Base-by-base conservation (phyloP, 1,284 basidiomycete species). In the Puccinia polysora region DNA sequence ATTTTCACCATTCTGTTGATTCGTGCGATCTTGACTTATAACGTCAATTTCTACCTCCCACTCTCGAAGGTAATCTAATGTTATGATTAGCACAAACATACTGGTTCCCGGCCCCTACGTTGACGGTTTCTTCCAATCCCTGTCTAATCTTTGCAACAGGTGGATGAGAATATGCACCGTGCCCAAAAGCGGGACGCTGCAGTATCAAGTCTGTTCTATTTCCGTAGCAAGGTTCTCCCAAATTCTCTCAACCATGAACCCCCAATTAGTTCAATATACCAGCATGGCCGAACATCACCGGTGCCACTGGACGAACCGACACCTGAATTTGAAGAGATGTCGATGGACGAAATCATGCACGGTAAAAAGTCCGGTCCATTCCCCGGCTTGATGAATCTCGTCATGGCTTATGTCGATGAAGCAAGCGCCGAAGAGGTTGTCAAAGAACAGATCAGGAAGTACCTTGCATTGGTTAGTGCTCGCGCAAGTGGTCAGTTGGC, bases 1-100 rank as follows among this genome's bases (percentile, higher is more conserved):
- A 86, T 97, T 53, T 98, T 98, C 80, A 86, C 96, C 74, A 92
- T 97, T 5, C 85, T 99, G 36, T 84, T 99, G 7, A 93, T 95
- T 0, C 85, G 95, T 52, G 94, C 94, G 0, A 96, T 99, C 75
- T 84, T 97, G 74, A 86, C 84, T 75, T 93, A 92, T 81, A 88
- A 90, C 73, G 83, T 97, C 73, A 97, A 97, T 81, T 89, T 97
- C 73, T 98, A 98, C 81, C 86, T 97, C 76, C 96, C 96, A 2
- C 92, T 99, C 59, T 95, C 92, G 0, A 94, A 96, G 85, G 92
- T 89, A 75, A 74, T 82, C 38, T 10, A 10, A 47, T 45, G n/a
- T n/a, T n/a, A n/a, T n/a, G n/a, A n/a, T n/a, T n/a, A n/a, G n/a
- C n/a, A n/a, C n/a, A n/a, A n/a, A n/a, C n/a, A n/a, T n/a, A n/a